Percentiles rank a stretch among this genome's conserved stretches.
Conservation (phyloP, 2,329 filamentous ascomycete species). For the Ceratocystis ficicola region DNA sequence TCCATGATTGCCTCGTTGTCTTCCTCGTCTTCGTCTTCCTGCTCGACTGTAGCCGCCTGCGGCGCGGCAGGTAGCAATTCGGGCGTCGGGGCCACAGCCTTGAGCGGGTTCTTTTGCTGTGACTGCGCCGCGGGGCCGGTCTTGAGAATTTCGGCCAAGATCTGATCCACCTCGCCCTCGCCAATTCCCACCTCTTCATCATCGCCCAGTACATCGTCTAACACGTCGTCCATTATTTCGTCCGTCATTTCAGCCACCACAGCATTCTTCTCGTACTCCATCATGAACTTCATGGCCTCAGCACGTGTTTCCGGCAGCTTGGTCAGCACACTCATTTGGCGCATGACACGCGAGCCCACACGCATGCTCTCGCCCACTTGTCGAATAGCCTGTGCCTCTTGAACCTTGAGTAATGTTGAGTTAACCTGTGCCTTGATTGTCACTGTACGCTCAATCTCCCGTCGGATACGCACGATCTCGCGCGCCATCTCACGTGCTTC, state of each 20-base stretch:
- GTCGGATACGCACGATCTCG: constrained; percentile 74
- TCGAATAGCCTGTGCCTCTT: constrained; percentile 85
- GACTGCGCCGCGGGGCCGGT: constrained; percentile 53
- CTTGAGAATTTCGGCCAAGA: constrained; percentile 80
- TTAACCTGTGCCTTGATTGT: constrained; percentile 86
- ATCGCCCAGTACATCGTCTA: constrained; percentile 57
- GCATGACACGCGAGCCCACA: constrained; percentile 85
- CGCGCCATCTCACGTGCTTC: constrained; percentile 82
- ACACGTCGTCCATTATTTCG: constrained; percentile 67
- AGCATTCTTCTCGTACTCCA: constrained; percentile 84
- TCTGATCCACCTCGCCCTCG: constrained; percentile 77
- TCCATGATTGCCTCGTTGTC: constrained; percentile 83
- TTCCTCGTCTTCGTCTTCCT: constrained; percentile 62
- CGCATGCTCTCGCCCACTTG: constrained; percentile 91
- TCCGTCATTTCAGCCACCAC: constrained; percentile 97
- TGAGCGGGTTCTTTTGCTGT: constrained; percentile 38
- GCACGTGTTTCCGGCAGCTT: constrained; percentile 67
- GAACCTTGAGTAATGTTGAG: constrained; percentile 94
- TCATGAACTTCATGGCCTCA: constrained; percentile 78
- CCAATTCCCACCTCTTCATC: constrained; percentile 36
- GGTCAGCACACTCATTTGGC: constrained; percentile 81
- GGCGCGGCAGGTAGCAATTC: constrained; percentile 40
- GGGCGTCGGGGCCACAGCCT: constrained; percentile 44
- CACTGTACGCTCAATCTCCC: constrained; percentile 58
- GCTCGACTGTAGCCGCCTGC: constrained; percentile 39